Conservation (phyloP, 2,329 filamentous ascomycete genomes). For the Epichloe brachyelytri region DNA sequence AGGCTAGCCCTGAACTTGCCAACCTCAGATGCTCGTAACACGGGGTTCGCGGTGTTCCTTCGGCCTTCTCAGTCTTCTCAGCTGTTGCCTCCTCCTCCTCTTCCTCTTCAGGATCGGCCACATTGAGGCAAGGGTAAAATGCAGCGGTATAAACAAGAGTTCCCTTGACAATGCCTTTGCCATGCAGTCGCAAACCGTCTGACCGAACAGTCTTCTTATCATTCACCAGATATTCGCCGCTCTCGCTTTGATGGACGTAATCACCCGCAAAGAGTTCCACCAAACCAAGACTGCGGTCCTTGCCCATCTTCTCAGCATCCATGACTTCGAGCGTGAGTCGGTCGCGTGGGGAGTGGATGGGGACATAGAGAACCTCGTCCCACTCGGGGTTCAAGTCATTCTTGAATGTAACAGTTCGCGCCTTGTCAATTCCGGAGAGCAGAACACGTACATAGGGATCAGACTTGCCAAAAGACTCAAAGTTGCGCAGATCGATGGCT, state of each 20-base stretch:
- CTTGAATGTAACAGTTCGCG: conserved; percentile 84
- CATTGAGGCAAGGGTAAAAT: conserved; percentile 81
- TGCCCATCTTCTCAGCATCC: conserved; percentile 87
- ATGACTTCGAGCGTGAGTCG: conserved; percentile 85
- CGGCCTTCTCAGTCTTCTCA: conserved; percentile 2
- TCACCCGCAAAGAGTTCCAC: conserved; percentile 67
- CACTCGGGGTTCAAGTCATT: conserved; percentile 93
- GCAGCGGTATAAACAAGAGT: conserved; percentile 67
- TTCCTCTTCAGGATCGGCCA: conserved; percentile 82
- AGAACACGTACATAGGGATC: conserved; percentile 87
- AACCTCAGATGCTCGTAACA: conserved; percentile 18
- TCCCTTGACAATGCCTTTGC: conserved; percentile 65
- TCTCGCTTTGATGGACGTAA: conserved; percentile 64
- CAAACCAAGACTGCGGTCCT: conserved; percentile 76
- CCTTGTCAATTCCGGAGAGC: conserved; percentile 82
- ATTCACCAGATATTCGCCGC: conserved; percentile 67
- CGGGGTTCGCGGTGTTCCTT: conserved; percentile 4
- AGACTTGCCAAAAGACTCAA: conserved; percentile 92
- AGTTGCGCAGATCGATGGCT: conserved; percentile 72
- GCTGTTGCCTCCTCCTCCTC: conserved; percentile 38
- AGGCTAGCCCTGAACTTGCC: conserved; percentile 31
- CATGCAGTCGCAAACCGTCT: conserved; percentile 60
- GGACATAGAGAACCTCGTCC: conserved; percentile 91
- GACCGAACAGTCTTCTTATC: conserved; percentile 59
- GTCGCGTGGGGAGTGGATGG: conserved; percentile 74